Conservation (phyloP, 1,284 basidiomycete species). For the Trametes pubescens region DNA sequence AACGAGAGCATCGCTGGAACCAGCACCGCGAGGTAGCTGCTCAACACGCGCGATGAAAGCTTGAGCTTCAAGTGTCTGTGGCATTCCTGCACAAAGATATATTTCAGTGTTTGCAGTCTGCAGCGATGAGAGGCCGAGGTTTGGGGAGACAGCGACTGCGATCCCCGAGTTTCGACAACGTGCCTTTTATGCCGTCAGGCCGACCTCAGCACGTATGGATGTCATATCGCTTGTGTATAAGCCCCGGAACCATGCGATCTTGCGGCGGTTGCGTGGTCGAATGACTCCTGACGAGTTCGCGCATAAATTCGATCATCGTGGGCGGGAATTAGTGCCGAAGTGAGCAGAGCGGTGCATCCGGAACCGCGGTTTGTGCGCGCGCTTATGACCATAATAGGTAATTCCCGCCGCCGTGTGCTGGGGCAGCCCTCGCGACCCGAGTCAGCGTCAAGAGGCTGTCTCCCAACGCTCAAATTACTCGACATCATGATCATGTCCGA, state of each 20-base stretch:
- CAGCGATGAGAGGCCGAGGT: not conserved
- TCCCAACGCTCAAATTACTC: too few species aligned
- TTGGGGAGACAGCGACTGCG: not conserved
- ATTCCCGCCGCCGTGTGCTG: conserved; percentile 1
- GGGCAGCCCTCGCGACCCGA: not conserved
- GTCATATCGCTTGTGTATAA: not conserved
- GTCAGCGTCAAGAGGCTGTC: not conserved
- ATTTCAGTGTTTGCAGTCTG: not conserved
- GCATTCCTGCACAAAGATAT: conserved; percentile 29
- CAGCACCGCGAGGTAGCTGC: conserved; percentile 47
- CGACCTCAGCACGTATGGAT: not conserved
- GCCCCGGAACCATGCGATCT: not conserved
- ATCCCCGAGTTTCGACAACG: not conserved
- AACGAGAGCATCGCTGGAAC: conserved; percentile 50
- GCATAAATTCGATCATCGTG: conserved; percentile 1
- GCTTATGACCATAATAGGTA: conserved; percentile 1
- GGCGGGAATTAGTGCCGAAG: not conserved
- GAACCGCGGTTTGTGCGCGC: not conserved
- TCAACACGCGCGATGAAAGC: conserved; percentile 52
- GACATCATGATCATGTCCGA: too few species aligned
- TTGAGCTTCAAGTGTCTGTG: conserved; percentile 47
- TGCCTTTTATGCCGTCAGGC: not conserved
- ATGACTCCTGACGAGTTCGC: not conserved
- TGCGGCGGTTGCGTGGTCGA: too few species aligned
- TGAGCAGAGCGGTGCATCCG: not conserved